phyloP scores from a whole-genome alignment of 352 stramenopile genomes.

The Phytopythium vexans region DNA sequence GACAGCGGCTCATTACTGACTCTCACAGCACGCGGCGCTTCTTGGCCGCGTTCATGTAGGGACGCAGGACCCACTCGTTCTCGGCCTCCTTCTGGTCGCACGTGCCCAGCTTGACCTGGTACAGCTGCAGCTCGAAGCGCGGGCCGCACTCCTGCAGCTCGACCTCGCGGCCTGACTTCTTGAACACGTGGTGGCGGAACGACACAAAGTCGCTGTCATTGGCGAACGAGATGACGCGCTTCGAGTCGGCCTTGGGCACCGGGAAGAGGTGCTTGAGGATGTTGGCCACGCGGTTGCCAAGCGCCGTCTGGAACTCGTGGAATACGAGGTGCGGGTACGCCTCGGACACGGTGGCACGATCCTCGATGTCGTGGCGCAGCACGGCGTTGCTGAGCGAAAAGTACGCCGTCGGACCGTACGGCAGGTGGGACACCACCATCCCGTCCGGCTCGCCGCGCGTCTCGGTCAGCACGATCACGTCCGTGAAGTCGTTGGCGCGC shows the following conservation, averaged over 20 bases:
- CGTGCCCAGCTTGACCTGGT: slow-evolving; percentile 97
- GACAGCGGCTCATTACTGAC: neutral
- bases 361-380: slow-evolving; percentile 98
- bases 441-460: slow-evolving; percentile 98
- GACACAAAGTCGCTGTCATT: slow-evolving; percentile 99
- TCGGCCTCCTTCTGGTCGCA: slow-evolving; percentile 99
- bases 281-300: slow-evolving; percentile 95
- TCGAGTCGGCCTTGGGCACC: slow-evolving; percentile 95
- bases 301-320: slow-evolving; percentile 93
- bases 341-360: slow-evolving; percentile 90
- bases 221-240: slow-evolving; percentile 97
- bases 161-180: slow-evolving; percentile 90
- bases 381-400: slow-evolving; percentile 98
- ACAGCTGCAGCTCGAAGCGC: slow-evolving; percentile 98
- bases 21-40: slow-evolving; percentile 91
- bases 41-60: slow-evolving; percentile 99
- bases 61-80: slow-evolving; percentile 98
- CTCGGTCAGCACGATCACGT: slow-evolving; percentile 98
- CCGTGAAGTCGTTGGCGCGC: slow-evolving; percentile 96
- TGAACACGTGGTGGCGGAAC: slow-evolving; percentile 99
- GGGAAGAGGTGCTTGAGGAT: slow-evolving; percentile 99
- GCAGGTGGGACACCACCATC: slow-evolving; percentile 98
- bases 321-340: slow-evolving; percentile 97
- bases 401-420: slow-evolving; percentile 98
- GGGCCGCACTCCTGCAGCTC: slow-evolving; percentile 95